A percentile compares a stretch with the other conserved stretches of the same genome.
Conservation (phyloP, 2,329 filamentous ascomycete genomes). For the Penicillium italicum region DNA sequence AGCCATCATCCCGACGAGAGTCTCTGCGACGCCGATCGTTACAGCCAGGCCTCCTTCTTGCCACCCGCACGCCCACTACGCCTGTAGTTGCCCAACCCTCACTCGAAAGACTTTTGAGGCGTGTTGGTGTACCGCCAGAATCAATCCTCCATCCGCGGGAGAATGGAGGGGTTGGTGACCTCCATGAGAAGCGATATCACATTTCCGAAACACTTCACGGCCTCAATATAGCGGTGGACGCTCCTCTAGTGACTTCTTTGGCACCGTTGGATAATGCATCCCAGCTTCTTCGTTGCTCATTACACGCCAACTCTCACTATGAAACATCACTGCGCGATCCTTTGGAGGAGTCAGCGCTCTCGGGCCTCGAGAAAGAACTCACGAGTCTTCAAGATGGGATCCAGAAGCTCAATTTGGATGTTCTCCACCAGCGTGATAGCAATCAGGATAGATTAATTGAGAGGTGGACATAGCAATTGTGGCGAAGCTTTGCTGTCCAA, state of each 20-base stretch:
- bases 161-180: conserved; percentile 15
- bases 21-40: conserved; percentile 28
- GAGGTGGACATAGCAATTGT: conserved; percentile 26
- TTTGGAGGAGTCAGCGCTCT: conserved; percentile 28
- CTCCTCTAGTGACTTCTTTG: conserved; percentile 30
- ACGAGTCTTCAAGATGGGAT: conserved; percentile 32
- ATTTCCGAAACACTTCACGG: conserved; percentile 29
- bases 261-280: conserved; percentile 32
- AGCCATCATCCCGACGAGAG: conserved; percentile 26
- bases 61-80: conserved; percentile 13
- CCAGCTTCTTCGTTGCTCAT: conserved; percentile 30
- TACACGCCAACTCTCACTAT: conserved; percentile 31
- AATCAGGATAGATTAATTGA: conserved; percentile 33
- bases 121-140: conserved; percentile 31
- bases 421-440: conserved; percentile 32
- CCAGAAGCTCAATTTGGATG: conserved; percentile 33
- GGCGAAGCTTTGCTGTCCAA: neutral
- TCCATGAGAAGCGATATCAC: conserved; percentile 31
- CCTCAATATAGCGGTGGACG: conserved; percentile 29
- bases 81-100: conserved; percentile 22
- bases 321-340: conserved; percentile 27
- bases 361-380: conserved; percentile 31
- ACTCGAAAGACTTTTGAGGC: conserved; percentile 34
- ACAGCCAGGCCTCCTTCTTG: conserved; percentile 19
- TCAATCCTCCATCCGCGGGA: conserved; percentile 25